Conservation (phyloP, 2,329 filamentous ascomycete species). For the Botrytis cinerea region DNA sequence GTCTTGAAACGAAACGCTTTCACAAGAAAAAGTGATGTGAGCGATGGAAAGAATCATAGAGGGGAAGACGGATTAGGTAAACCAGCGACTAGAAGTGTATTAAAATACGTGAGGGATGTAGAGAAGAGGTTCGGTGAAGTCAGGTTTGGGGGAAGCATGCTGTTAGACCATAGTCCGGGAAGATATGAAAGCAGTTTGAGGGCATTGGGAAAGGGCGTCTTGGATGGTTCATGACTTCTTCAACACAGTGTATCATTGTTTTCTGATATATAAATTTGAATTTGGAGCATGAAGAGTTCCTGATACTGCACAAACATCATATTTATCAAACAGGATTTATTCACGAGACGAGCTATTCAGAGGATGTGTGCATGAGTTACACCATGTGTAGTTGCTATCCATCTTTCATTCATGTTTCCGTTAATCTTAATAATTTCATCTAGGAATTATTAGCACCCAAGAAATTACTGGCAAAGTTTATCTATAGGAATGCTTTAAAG, state of each 20-base stretch:
- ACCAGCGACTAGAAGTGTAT: slow-evolving; percentile 67
- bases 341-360: not conserved
- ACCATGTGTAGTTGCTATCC: not conserved
- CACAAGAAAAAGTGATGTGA: slow-evolving; percentile 36
- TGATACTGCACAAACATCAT: not conserved
- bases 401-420: not conserved
- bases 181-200: slow-evolving; percentile 71
- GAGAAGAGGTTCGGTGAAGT: slow-evolving; percentile 70
- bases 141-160: slow-evolving; percentile 70
- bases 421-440: not conserved
- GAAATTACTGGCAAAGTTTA: not conserved
- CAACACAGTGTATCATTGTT: not conserved
- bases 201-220: slow-evolving; percentile 53
- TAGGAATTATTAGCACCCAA: not conserved
- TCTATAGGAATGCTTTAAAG: not conserved
- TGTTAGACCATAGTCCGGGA: slow-evolving; percentile 74
- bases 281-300: not conserved
- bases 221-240: slow-evolving; percentile 26
- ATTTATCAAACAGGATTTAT: not conserved
- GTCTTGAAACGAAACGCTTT: slow-evolving; percentile 70
- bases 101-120: slow-evolving; percentile 72
- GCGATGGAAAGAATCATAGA: not conserved
- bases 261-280: too few species aligned
- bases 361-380: not conserved
- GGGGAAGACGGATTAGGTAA: slow-evolving; percentile 50